Base-by-base conservation (phyloP, 1,284 basidiomycete genomes). In the Meira miltonrushii region DNA sequence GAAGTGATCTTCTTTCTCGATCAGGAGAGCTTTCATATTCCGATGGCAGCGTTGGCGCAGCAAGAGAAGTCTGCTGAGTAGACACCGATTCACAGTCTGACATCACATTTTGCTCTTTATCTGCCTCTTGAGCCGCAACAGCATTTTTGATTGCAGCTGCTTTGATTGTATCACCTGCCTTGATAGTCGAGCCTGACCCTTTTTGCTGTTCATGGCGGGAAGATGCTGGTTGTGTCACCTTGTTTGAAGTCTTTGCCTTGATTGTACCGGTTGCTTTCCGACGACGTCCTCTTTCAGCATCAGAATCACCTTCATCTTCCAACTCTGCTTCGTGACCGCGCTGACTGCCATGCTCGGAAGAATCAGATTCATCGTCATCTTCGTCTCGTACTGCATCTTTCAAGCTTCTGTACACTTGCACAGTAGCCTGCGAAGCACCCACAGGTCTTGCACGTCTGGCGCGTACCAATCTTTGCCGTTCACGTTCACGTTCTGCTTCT, bases 361-460 rank as follows among this genome's bases (percentile, higher is more conserved):
- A 66, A 13, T 70, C 67, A 11, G 69, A 69, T 10, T 59, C 65
- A 19, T 55, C 60, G 48, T 67, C 68, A 52, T 77, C 75, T 37
- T 93, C 89, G 71, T 95, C 92, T 60, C 85, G 85, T 70, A 96
- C 90, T 0, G 90, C 93, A 71, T 96, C 92, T 72, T 90, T 87
- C 64, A 96, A 85, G 70, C 90, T 95, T 66, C 90, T 87, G 49
- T 96, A 85, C 40, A 97, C 86, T 74, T 93, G 87, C 0, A 97
- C 90, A 61, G 87, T 92, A 7, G 92, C 92, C 56, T 88, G 85
- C 2, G 92, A 89, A 38, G 88, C 87, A 7, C 88, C 89, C 8
- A 98, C 91, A 1, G 95, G 94, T 40, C 94, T 86, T n/a, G 92
- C 90, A 46, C 90, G 85, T 65, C 87, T 88, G 13, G 88, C 88